Percentiles rank a stretch among this genome's conserved stretches.
Evolutionary conservation across 345 rosid species (phyloP).

Genomic region (Populus deltoides): DNA sequence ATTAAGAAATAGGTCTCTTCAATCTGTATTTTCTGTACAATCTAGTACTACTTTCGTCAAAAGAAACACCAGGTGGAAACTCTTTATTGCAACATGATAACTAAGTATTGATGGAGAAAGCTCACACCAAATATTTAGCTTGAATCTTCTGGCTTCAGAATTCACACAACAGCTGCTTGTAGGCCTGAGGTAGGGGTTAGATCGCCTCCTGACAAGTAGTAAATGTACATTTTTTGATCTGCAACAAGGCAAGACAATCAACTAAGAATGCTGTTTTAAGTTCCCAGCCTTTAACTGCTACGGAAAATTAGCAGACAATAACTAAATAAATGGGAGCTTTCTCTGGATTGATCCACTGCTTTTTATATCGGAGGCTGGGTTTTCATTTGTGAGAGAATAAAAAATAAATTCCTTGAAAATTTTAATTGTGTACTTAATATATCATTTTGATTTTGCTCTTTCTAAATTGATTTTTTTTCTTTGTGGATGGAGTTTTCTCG

Average conservation of each 20-base stretch:
- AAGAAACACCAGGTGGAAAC: slow-evolving; percentile 2
- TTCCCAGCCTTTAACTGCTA: not conserved
- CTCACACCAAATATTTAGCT: not conserved
- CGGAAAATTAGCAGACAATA: not conserved
- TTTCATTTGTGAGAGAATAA: not conserved
- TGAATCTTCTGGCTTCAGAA: not conserved
- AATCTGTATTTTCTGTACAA: not conserved
- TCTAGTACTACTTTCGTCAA: slow-evolving; percentile 1
- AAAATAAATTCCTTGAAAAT: too few relatives aligned
- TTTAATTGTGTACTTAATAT: too few relatives aligned
- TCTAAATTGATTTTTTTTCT: too few relatives aligned
- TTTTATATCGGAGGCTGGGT: not conserved
- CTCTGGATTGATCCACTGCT: not conserved
- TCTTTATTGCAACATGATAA: slow-evolving; percentile 2
- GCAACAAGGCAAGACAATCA: too few relatives aligned
- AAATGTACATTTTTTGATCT: not conserved
- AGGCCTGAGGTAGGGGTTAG: not conserved
- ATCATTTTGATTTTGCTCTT: too few relatives aligned
- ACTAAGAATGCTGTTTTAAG: not conserved
- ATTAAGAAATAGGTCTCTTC: slow-evolving; percentile 15
- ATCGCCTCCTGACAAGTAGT: not conserved
- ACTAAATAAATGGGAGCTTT: not conserved
- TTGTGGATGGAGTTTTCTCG: too few relatives aligned
- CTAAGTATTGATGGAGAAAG: not conserved
- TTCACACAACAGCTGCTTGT: not conserved